Evolutionary conservation across 1,284 basidiomycete species (phyloP), one percentile per base, ranked within the genome.

Genomic region (Pascua sp.): DNA sequence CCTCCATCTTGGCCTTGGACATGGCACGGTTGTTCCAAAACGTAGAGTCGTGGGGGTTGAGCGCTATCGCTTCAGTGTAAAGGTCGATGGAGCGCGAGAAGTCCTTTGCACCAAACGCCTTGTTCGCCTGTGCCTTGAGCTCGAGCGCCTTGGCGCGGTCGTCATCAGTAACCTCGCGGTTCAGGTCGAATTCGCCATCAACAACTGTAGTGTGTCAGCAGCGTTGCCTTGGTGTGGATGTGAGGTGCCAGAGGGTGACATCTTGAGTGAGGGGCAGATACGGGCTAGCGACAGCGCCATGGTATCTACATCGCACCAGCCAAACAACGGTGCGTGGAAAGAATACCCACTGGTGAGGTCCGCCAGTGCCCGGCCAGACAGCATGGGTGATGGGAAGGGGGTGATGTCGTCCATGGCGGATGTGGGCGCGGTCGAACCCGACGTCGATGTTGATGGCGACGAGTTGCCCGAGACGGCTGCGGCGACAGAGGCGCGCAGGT

Each of bases 81-180:
- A 92, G 77, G 18, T 82, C 80, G 48, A 89, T 87, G n/a, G 85
- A 84, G 32, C 75, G 72, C 36, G 79, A 76, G 67, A 86, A 89
- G 62, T 85, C 81, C 68, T 84, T 84, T 47, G 69, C 79, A 38
- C 80, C 79, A 72, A 95, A 97, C 5, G 90, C 88, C 68, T 87
- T 86, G 79, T 96, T 96, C 11, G 92, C 93, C 63, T 88, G 81
- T 9, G 80, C 82, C 77, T 96, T 97, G 57, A 94, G 72, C 66
- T 81, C 81, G 9, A 82, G 76, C 5, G 91, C 89, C 67, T 84
- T 81, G 42, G 80, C 81, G 68, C 80, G 84, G 63, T 89, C 87
- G 61, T 85, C 81, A 47, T 88, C 86, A 1, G 88, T 84, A 54
- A 90, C 64, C 36, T 73, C 67, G 57, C 73, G 68, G 32, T 70